Evolutionary conservation across 73 alveolate genomes (phyloP).

Genomic region (Halteria grandinella): DNA sequence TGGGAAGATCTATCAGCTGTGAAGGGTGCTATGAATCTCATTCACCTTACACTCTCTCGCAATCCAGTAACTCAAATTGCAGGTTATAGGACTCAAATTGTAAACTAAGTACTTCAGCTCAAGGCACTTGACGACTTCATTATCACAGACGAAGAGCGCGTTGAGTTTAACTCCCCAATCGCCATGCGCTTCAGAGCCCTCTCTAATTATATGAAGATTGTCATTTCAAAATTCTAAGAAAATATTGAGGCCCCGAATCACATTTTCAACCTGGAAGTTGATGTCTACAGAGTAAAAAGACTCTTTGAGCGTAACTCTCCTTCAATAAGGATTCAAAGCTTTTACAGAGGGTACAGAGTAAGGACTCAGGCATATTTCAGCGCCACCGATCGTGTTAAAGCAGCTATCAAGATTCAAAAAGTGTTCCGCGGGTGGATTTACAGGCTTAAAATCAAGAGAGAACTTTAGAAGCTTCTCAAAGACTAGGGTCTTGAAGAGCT

Average conservation of each 20-base stretch:
- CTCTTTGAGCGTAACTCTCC: slow-evolving; percentile 54
- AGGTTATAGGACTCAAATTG: slow-evolving; percentile 47
- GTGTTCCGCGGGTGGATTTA: slow-evolving; percentile 40
- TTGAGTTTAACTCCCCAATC: neutral
- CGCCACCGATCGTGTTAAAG: neutral
- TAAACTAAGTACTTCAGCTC: neutral
- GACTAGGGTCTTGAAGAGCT: slow-evolving; percentile 24
- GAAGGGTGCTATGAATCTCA: neutral
- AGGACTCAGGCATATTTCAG: slow-evolving; percentile 10
- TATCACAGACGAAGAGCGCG: slow-evolving; percentile 40
- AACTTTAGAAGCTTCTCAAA: slow-evolving; percentile 22
- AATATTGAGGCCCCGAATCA: slow-evolving; percentile 34
- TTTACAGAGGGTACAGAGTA: slow-evolving; percentile 34
- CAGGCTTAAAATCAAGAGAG: slow-evolving; percentile 13
- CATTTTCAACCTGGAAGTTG: slow-evolving; percentile 35
- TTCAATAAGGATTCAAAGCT: slow-evolving; percentile 19
- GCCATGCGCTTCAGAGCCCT: slow-evolving; percentile 44
- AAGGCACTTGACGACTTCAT: slow-evolving; percentile 39
- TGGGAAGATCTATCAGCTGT: slow-evolving; percentile 18
- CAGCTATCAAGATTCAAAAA: slow-evolving; percentile 35
- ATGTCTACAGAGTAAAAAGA: slow-evolving; percentile 42
- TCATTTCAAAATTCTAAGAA: slow-evolving; percentile 11
- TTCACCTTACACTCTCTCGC: slow-evolving; percentile 28
- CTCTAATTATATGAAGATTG: slow-evolving; percentile 38
- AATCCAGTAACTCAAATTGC: slow-evolving; percentile 46